phyloP scores from a whole-genome alignment of 441 rosid species.

The Corymbia citriodora region DNA sequence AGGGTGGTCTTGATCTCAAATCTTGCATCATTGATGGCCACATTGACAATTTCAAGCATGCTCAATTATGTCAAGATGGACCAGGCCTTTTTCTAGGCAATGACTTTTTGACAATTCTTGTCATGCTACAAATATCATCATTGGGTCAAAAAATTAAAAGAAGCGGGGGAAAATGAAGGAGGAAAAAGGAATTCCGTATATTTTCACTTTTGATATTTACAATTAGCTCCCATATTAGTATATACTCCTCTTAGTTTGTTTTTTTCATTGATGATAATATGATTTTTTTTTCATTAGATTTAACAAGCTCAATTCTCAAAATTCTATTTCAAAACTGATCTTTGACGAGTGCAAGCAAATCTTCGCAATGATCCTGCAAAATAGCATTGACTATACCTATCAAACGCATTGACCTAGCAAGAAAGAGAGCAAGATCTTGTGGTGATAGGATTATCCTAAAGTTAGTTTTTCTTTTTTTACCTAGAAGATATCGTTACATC shows the following conservation, averaged over 20 bases:
- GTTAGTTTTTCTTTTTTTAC: fast-evolving
- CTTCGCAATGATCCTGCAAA: fast-evolving
- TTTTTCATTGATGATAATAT: not conserved
- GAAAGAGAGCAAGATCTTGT: not conserved
- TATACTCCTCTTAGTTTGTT: not conserved
- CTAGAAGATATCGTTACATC: too few relatives aligned
- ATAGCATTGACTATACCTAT: fast-evolving
- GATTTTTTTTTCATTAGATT: too few relatives aligned
- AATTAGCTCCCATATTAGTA: not conserved
- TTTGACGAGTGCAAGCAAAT: fast-evolving
- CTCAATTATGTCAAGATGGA: not conserved
- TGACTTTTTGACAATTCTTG: not conserved
- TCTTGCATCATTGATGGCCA: not conserved
- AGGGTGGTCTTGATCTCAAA: not conserved
- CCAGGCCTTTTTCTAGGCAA: not conserved
- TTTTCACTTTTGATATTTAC: not conserved
- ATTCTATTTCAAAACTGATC: too few relatives aligned
- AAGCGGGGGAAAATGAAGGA: not conserved
- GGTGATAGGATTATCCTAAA: not conserved
- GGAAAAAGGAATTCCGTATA: not conserved
- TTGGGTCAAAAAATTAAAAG: not conserved
- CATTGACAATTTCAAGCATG: not conserved
- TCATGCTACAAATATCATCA: not conserved
- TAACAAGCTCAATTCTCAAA: too few relatives aligned
- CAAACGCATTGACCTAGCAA: fast-evolving